Percentiles rank a stretch among this genome's conserved stretches.
Conservation (phyloP, 768 basidiomycete genomes). For the Russula sp. region DNA sequence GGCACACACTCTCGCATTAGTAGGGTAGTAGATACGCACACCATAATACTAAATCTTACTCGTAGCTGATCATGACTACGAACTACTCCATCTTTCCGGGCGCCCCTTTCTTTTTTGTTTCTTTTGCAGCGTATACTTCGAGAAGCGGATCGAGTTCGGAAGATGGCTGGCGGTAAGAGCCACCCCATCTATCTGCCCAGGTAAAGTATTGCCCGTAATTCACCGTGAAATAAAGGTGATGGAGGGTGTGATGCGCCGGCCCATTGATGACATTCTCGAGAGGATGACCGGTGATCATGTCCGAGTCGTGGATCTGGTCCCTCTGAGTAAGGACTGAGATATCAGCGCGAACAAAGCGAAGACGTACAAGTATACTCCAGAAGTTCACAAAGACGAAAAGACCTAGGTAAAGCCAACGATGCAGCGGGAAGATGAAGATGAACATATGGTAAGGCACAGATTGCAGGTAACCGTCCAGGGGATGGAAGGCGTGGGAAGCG, state of each 20-base stretch:
- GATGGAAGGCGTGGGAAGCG: slow-evolving; percentile 97
- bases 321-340: background rate
- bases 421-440: slow-evolving; percentile 84
- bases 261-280: slow-evolving; percentile 92
- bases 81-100: slow-evolving; percentile 13
- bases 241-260: slow-evolving; percentile 96
- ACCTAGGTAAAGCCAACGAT: slow-evolving; percentile 74
- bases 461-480: slow-evolving; percentile 89
- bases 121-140: slow-evolving; percentile 43
- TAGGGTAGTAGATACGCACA: slow-evolving; percentile 9
- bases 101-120: slow-evolving; percentile 15
- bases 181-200: slow-evolving; percentile 79
- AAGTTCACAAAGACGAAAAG: slow-evolving; percentile 91
- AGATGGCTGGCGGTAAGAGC: slow-evolving; percentile 86
- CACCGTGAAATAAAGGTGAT: slow-evolving; percentile 94
- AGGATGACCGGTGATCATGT: slow-evolving; percentile 91
- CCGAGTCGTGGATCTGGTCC: slow-evolving; percentile 90
- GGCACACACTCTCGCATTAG: slow-evolving; percentile 1
- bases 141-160: slow-evolving; percentile 79
- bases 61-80: background rate
- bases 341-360: background rate
- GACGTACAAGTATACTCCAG: slow-evolving; percentile 86
- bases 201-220: slow-evolving; percentile 99
- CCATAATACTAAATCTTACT: slow-evolving; percentile 8
- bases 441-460: slow-evolving; percentile 94